Base-by-base conservation (phyloP, 306 rosid species). In the Prinsepia uniflora region DNA sequence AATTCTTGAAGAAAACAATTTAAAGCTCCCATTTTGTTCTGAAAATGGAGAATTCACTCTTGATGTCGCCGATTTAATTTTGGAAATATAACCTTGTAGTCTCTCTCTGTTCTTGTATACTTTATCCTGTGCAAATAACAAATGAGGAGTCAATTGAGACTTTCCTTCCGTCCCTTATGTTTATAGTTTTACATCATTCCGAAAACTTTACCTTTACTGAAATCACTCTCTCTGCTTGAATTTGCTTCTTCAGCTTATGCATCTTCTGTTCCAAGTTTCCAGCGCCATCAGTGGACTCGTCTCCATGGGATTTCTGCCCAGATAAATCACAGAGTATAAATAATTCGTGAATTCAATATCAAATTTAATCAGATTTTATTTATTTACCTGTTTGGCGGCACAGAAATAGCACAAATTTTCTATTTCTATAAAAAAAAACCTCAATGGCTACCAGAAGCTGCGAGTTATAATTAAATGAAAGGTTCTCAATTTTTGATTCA, bases 171-270 rank as follows among this genome's bases (percentile, higher is more conserved):
- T 53, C 57, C 10, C 6, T 53, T 10, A 53, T 18, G 11, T 53
- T 17, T 52, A 52, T 48, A 15, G 53, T 14, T 48, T 8, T 40
- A 24, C 36, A 4, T 13, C 7, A 61, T 61, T 45, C 20, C 12
- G 40, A 17, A 55, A 55, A 40, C 70, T 88, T 79, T 81, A 90
- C 96, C 71, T 77, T 83, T 43, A 94, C 67, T 5, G 70, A 80
- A 65, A 67, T 70, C 53, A 75, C n/a, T 79, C 98, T 86, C 83
- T 87, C 93, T 14, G 79, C 85, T 73, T 87, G 92, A 78, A 94
- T 87, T 89, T 94, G 85, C 86, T 73, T 84, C 82, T 79, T 86
- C 46, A 90, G 84, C 73, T 85, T 86, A 78, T 86, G 80, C 77
- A 94, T 86, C 86, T 86, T 88, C 76, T 53, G n/a, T 39, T 75